Base-by-base conservation (phyloP, 805 yeast genomes). In the Candida sanyiensis region DNA sequence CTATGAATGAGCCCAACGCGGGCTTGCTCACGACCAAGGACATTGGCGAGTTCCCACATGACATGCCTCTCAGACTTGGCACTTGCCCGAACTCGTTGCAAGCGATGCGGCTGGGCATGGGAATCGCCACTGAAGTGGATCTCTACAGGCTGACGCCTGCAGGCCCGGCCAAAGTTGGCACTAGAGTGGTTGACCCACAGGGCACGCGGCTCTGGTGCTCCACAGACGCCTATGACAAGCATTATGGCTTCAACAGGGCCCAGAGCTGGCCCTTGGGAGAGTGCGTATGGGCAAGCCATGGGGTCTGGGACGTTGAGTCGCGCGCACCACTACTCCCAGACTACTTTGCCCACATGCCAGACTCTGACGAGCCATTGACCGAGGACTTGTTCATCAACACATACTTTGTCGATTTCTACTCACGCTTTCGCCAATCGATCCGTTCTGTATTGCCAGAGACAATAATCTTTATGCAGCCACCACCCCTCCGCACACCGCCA, bases 31-130 rank as follows among this genome's bases (percentile, higher is more conserved):
- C 93, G 0, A 69, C 70, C 35, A 61, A 62, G 4, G 70, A 84
- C 53, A 59, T 89, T 22, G 65, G 65, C 8, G 49, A 48, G 2
- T 55, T 80, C 16, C 89, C 93, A 1, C 63, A 69, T 5, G 64
- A 63, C 5, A 85, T 83, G 51, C 80, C 80, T 40, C 69, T 90
- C 35, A 72, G 82, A 41, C 68, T 87, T 3, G 90, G 89, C 3
- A 78, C 90, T 1, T 77, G 88, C 1, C 97, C 98, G 0, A 82
- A 95, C 0, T 80, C 81, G 0, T 76, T 78, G 46, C 83, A 90
- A 60, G 63, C 83, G 3, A 66, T 90, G 63, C 67, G 73, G 32
- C 61, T 88, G 17, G 97, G 96, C 2, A 76, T 79, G 75, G 97
- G 97, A 1, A 58, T 75, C 11, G 64, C 83, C 0, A 72, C 77